Evolutionary conservation across 164 flowering plant species (phyloP).

Genomic region (Vitis cinerea): DNA sequence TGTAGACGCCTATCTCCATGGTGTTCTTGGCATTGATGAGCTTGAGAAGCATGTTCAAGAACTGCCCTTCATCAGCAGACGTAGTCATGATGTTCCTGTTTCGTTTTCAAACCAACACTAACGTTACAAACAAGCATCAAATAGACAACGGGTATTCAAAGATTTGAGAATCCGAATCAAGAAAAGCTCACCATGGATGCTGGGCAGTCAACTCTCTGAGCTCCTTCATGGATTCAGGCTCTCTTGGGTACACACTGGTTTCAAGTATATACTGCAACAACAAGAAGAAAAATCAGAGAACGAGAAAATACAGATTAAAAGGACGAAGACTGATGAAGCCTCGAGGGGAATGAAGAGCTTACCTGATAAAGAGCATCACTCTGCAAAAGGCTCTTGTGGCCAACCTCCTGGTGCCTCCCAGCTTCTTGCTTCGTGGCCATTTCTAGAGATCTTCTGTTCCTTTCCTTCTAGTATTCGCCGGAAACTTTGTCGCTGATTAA

Average conservation of each 20-base stretch:
- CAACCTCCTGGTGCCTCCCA: conserved; percentile 73
- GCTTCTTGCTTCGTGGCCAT: conserved; percentile 31
- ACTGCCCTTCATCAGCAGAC: conserved; percentile 58
- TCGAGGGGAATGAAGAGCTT: background rate
- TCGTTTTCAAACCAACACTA: background rate
- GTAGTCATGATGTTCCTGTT: conserved; percentile 52
- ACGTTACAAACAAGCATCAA: background rate
- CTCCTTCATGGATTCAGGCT: conserved; percentile 52
- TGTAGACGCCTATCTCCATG: conserved; percentile 68
- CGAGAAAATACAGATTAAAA: background rate
- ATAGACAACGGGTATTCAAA: too few species aligned
- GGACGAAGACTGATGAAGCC: background rate
- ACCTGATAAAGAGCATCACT: conserved; percentile 92
- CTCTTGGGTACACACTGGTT: conserved; percentile 58
- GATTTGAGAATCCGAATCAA: too few species aligned
- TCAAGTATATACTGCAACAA: conserved; percentile 44
- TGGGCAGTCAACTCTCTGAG: conserved; percentile 51
- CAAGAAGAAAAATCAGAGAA: background rate
- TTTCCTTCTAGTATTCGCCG: background rate
- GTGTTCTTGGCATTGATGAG: conserved; percentile 64
- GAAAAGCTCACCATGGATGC: conserved; percentile 42
- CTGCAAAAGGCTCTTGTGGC: conserved; percentile 91
- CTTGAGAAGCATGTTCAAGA: conserved; percentile 50
- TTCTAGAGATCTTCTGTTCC: background rate
- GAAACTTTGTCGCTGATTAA: background rate